Conservation (phyloP, 306 rosid genomes). For the Citrullus mucosospermus region DNA sequence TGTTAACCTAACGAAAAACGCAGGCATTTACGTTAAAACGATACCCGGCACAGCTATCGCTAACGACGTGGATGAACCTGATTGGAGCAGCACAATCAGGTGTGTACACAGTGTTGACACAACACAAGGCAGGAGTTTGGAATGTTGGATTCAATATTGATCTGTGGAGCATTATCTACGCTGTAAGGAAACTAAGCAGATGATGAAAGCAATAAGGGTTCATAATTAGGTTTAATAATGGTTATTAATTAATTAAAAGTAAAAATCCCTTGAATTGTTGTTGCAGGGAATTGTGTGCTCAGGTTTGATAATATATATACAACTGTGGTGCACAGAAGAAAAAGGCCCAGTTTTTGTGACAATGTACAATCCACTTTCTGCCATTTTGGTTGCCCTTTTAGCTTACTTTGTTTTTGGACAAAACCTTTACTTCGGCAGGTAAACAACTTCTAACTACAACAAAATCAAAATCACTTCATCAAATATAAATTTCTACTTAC, state of each 20-base stretch:
- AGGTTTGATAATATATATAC: slow-evolving; percentile 40
- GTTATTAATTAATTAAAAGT: too few relatives aligned
- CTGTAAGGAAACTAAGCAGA: slow-evolving; percentile 32
- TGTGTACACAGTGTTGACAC: slow-evolving; percentile 29
- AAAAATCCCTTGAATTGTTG: too few relatives aligned
- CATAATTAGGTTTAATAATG: too few relatives aligned
- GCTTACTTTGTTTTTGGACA: slow-evolving; percentile 79
- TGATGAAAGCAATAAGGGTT: too few relatives aligned
- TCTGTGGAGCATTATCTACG: slow-evolving; percentile 55
- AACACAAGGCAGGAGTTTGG: slow-evolving; percentile 57
- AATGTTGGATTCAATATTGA: slow-evolving; percentile 46
- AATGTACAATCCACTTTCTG: slow-evolving; percentile 48
- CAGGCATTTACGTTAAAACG: slow-evolving; percentile 72
- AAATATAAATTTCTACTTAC: too few relatives aligned
- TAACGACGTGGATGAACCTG: slow-evolving; percentile 64
- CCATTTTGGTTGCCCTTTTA: slow-evolving; percentile 50
- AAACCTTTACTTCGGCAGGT: slow-evolving; percentile 71
- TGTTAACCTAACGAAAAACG: not conserved
- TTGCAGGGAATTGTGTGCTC: slow-evolving; percentile 55
- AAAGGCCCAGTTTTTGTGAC: slow-evolving; percentile 87
- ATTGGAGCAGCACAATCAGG: slow-evolving; percentile 79
- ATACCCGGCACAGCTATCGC: slow-evolving; percentile 68
- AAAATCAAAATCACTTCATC: too few relatives aligned
- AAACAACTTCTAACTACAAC: not conserved
- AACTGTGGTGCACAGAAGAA: slow-evolving; percentile 61